These are phyloP conservation scores for Xylaria intraflava DNA, from an alignment of 495 filamentous ascomycete genomes.

Conservation along the genomic window DNA sequence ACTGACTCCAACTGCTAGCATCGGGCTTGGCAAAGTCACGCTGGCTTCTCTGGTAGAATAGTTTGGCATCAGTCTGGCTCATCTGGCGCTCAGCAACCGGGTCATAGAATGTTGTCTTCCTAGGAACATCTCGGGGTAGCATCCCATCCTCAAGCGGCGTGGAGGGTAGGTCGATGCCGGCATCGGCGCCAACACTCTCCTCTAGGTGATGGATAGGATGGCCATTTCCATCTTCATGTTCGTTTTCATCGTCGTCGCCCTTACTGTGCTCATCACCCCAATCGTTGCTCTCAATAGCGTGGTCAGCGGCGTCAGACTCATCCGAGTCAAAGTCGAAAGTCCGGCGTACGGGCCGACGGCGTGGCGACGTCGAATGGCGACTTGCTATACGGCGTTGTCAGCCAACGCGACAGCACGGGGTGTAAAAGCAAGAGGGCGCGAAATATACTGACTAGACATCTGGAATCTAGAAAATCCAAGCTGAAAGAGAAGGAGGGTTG, in stretches of 20 bases:
- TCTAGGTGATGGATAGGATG: background rate
- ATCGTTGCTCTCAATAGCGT: conserved; percentile 11
- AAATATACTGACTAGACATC: conserved; percentile 3
- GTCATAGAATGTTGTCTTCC: conserved; percentile 78
- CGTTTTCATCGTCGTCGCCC: conserved; percentile 10
- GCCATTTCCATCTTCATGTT: conserved; percentile 8
- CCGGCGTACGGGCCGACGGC: conserved; percentile 14
- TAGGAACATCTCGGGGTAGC: conserved; percentile 66
- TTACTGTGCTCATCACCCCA: conserved; percentile 7
- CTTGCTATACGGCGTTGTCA: conserved; percentile 18
- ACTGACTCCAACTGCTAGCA: conserved; percentile 42
- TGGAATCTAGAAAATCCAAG: background rate
- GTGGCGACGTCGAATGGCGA: conserved; percentile 19
- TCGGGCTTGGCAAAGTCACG: conserved; percentile 45
- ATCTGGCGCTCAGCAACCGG: conserved; percentile 83
- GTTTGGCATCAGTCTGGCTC: conserved; percentile 84
- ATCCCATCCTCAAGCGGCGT: conserved; percentile 46
- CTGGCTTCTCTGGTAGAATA: conserved; percentile 90
- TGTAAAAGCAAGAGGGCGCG: background rate
- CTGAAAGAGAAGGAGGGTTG: background rate
- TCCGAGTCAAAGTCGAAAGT: conserved; percentile 25
- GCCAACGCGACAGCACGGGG: conserved; percentile 6
- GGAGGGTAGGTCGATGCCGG: conserved; percentile 9
- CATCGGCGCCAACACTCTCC: background rate
- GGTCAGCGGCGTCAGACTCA: conserved; percentile 17